A percentile compares a stretch with the other conserved stretches of the same genome.
Conservation (phyloP, 106 monocot species). For the Chionographis japonica region DNA sequence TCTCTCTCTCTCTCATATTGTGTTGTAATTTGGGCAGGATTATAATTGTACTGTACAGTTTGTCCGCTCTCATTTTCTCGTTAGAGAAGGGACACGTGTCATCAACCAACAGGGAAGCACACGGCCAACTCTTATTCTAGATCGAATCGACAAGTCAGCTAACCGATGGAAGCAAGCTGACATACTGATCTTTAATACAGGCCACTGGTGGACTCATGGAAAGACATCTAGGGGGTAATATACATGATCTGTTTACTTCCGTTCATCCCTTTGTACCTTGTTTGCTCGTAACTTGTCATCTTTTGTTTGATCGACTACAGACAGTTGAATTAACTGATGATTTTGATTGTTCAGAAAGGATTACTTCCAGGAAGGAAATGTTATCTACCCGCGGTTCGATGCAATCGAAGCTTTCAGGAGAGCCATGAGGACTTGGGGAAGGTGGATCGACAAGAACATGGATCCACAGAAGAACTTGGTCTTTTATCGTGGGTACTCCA, state of each 20-base stretch:
- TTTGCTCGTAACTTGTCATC: neutral
- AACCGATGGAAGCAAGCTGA: constrained; percentile 80
- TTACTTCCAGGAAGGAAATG: constrained; percentile 75
- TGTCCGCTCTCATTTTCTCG: constrained; percentile 89
- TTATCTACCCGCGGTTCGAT: constrained; percentile 76
- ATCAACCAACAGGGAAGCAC: constrained; percentile 49
- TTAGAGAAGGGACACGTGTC: constrained; percentile 55
- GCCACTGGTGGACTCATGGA: constrained; percentile 97
- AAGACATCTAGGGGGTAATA: constrained; percentile 87
- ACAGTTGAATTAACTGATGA: neutral
- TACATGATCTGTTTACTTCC: neutral
- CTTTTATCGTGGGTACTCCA: constrained; percentile 88
- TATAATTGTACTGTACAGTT: constrained; percentile 83
- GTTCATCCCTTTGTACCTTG: neutral
- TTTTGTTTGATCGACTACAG: neutral
- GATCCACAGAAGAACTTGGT: constrained; percentile 45
- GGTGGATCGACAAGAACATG: constrained; percentile 81
- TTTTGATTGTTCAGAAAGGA: constrained; percentile 48
- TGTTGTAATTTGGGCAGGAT: constrained; percentile 43
- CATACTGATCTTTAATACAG: constrained; percentile 87
- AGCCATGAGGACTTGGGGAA: constrained; percentile 84
- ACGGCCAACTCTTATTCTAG: constrained; percentile 69
- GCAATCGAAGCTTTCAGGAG: constrained; percentile 71
- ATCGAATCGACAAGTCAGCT: constrained; percentile 79
- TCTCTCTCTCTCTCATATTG: neutral